phyloP scores from a whole-genome alignment of 2,329 filamentous ascomycete genomes.

The Aspergillus pseudotamarii region DNA sequence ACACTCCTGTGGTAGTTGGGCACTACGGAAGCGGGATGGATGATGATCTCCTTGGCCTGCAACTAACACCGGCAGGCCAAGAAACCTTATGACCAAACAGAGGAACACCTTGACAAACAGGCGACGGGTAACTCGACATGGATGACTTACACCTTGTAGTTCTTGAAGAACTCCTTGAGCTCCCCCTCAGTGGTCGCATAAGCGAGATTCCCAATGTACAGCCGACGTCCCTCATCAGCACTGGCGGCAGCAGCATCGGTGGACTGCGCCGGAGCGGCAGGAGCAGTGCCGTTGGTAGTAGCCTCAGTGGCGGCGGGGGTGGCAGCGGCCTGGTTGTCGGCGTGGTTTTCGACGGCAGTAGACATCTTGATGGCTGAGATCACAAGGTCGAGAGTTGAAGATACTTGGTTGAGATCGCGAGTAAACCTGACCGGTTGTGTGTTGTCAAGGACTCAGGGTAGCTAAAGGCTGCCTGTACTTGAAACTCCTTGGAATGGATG shows the following conservation, averaged over 20 bases:
- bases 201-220: constrained; percentile 99
- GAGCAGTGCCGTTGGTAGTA: constrained; percentile 60
- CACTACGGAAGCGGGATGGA: background rate
- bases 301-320: constrained; percentile 59
- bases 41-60: background rate
- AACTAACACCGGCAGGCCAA: background rate
- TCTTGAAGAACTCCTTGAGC: constrained; percentile 99
- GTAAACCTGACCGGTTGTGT: constrained; percentile 29
- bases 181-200: constrained; percentile 99
- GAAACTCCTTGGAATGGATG: constrained; percentile 13
- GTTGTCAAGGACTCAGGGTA: constrained; percentile 68
- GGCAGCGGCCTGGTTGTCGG: constrained; percentile 65
- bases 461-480: constrained; percentile 44
- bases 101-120: constrained; percentile 7
- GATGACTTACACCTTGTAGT: constrained; percentile 91
- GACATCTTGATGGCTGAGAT: constrained; percentile 71
- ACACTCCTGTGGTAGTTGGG: background rate
- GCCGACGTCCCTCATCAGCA: constrained; percentile 96
- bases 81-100: constrained; percentile 8
- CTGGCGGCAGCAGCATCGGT: constrained; percentile 91
- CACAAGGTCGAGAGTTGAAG: constrained; percentile 37
- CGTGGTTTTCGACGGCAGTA: constrained; percentile 72
- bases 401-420: constrained; percentile 40
- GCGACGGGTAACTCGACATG: constrained; percentile 14
- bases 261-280: constrained; percentile 67